These are phyloP conservation scores for Carallia pectinifolia DNA, from an alignment of 345 rosid species.

Conservation along the genomic window DNA sequence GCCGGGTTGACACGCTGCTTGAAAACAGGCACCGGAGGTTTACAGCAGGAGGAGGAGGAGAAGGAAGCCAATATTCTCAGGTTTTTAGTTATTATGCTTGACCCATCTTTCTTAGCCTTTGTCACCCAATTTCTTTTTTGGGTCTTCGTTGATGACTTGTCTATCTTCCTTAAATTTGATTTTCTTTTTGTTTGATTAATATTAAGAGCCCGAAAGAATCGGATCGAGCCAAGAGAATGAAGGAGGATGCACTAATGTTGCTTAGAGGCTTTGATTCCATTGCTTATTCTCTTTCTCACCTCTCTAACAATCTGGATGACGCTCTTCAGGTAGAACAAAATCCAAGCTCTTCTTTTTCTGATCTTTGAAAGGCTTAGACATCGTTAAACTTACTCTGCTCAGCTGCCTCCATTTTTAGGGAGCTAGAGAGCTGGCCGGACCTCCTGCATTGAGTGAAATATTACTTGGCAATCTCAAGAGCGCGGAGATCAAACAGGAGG, in stretches of 20 bases:
- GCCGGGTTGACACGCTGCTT: conserved; percentile 41
- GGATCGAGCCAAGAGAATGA: conserved; percentile 50
- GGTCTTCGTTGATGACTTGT: too few species aligned
- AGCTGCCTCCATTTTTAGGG: conserved; percentile 38
- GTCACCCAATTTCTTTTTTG: too few species aligned
- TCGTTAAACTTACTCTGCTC: not conserved
- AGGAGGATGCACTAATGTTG: conserved; percentile 79
- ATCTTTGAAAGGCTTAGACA: not conserved
- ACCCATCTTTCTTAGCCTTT: not conserved
- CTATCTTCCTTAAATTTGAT: not conserved
- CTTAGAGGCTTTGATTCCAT: conserved; percentile 88
- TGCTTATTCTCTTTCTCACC: conserved; percentile 65
- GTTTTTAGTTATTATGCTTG: not conserved
- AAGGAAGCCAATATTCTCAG: conserved; percentile 8
- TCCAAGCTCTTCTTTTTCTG: not conserved
- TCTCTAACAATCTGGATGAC: conserved; percentile 70
- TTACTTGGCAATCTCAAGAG: conserved; percentile 46
- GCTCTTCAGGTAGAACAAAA: conserved; percentile 67
- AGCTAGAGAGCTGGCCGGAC: conserved; percentile 73
- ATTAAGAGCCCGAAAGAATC: conserved; percentile 21
- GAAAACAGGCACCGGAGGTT: conserved; percentile 23
- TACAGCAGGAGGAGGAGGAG: conserved; percentile 7
- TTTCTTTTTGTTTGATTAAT: not conserved
- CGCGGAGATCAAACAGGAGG: conserved; percentile 29
- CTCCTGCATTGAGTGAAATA: conserved; percentile 73